phyloP scores from a whole-genome alignment of 768 basidiomycete species.

The Mycena crocata region DNA sequence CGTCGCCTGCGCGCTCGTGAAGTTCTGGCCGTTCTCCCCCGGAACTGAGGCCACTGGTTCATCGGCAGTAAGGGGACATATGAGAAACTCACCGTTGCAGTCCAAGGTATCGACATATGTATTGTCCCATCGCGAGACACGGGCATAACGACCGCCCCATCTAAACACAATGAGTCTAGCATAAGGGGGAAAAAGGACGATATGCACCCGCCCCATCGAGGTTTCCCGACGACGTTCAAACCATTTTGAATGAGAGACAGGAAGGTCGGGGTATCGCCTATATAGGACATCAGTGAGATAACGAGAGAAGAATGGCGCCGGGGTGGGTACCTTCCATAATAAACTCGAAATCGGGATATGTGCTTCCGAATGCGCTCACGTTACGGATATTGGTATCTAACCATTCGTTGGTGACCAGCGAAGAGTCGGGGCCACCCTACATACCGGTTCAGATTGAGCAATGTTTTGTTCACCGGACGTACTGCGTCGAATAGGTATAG shows the following conservation, averaged over 20 bases:
- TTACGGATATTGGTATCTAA: conserved; percentile 25
- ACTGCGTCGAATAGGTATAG: conserved; percentile 21
- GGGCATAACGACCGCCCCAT: conserved; percentile 31
- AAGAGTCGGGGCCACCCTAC: conserved; percentile 24
- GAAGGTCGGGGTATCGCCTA: conserved; percentile 29
- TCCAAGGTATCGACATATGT: conserved; percentile 20
- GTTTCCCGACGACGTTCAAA: conserved; percentile 21
- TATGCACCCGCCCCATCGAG: conserved; percentile 18
- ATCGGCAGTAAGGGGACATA: neutral
- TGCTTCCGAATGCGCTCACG: conserved; percentile 20
- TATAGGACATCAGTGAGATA: neutral
- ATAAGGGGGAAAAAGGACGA: neutral
- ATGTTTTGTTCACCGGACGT: too few species aligned
- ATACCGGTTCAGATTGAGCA: neutral
- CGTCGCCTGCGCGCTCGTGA: conserved; percentile 22
- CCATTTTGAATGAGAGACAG: conserved; percentile 29
- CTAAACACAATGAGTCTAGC: neutral
- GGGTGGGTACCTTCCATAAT: conserved; percentile 26
- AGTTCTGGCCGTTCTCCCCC: conserved; percentile 17
- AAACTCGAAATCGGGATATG: conserved; percentile 25
- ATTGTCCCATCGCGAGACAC: conserved; percentile 4
- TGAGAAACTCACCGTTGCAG: neutral
- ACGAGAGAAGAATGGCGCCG: neutral
- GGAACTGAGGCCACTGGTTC: neutral
- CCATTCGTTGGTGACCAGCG: conserved; percentile 29